These are phyloP conservation scores for Xylariaceae sp. DNA, from an alignment of 2,329 filamentous ascomycete species.

Conservation along the genomic window DNA sequence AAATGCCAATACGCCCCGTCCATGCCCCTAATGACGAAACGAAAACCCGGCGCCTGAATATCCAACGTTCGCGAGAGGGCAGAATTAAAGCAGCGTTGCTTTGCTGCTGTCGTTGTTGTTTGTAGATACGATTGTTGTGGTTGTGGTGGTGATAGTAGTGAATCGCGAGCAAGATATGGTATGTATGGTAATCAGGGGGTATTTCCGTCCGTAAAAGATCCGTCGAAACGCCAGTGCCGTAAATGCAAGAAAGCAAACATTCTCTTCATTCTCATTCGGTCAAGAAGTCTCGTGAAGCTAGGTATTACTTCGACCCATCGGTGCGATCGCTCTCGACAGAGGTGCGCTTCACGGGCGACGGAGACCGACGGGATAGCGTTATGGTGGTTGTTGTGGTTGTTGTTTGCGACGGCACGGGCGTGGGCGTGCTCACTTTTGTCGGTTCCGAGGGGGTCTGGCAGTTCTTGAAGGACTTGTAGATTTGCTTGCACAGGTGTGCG, in stretches of 20 bases:
- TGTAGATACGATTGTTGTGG: no score
- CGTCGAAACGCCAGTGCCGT: conserved; percentile 6
- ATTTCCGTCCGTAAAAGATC: conserved; percentile 3
- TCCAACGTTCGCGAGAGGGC: no score
- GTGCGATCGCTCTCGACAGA: conserved; percentile 45
- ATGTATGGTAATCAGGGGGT: neutral
- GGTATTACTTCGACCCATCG: conserved; percentile 20
- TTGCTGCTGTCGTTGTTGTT: no score
- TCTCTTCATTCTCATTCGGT: neutral
- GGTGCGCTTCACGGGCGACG: conserved; percentile 39
- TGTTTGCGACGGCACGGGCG: neutral
- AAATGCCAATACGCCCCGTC: no score
- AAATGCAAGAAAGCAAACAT: neutral
- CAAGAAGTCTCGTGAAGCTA: no score
- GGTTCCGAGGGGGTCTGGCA: conserved; percentile 38
- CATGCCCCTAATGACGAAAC: no score
- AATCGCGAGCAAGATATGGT: no score
- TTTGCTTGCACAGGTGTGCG: conserved; percentile 55
- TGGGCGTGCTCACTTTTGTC: conserved; percentile 19
- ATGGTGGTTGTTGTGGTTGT: conserved; percentile 21
- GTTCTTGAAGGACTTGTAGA: conserved; percentile 54
- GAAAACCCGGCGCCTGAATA: no score
- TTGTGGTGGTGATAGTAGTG: no score
- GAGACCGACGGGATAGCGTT: conserved; percentile 28
- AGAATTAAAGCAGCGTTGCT: no score